A percentile compares a stretch with the other conserved stretches of the same genome.
Evolutionary conservation across 495 filamentous ascomycete genomes (phyloP).

Genomic region (Barbatosphaeria neglecta): DNA sequence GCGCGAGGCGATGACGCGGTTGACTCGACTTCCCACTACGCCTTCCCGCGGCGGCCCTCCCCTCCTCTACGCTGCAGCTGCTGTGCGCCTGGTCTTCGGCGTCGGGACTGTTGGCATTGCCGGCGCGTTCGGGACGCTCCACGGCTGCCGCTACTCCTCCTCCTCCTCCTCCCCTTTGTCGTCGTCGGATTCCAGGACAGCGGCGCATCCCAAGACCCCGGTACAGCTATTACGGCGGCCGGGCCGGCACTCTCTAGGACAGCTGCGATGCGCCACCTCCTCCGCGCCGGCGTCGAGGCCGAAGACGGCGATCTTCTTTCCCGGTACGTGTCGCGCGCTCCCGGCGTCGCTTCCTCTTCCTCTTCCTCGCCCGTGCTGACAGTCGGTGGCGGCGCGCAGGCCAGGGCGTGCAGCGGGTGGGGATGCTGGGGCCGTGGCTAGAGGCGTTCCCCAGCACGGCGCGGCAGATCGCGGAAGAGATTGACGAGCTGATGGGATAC

Average conservation of each 20-base stretch:
- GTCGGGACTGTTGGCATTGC: no score
- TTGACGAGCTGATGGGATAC: constrained; percentile 62
- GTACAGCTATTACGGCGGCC: neutral
- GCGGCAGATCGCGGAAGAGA: constrained; percentile 61
- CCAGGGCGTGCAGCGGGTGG: constrained; percentile 88
- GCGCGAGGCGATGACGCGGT: constrained; percentile 15
- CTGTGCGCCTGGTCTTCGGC: no score
- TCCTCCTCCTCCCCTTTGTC: no score
- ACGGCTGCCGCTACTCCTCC: neutral
- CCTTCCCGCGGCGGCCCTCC: constrained; percentile 11
- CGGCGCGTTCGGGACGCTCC: no score
- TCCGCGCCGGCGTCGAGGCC: constrained; percentile 25
- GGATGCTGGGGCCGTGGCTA: constrained; percentile 80
- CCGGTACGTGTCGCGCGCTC: constrained; percentile 40
- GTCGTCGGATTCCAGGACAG: no score
- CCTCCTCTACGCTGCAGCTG: constrained; percentile 1
- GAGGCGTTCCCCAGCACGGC: constrained; percentile 70
- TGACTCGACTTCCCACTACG: no score
- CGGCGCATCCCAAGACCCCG: neutral
- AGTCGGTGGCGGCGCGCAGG: constrained; percentile 35
- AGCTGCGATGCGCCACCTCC: constrained; percentile 1
- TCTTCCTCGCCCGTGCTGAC: neutral
- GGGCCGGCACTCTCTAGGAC: neutral
- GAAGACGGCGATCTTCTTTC: constrained; percentile 75
- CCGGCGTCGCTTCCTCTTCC: neutral